Conservation (phyloP, 495 filamentous ascomycete species). For the Penicillium herquei region DNA sequence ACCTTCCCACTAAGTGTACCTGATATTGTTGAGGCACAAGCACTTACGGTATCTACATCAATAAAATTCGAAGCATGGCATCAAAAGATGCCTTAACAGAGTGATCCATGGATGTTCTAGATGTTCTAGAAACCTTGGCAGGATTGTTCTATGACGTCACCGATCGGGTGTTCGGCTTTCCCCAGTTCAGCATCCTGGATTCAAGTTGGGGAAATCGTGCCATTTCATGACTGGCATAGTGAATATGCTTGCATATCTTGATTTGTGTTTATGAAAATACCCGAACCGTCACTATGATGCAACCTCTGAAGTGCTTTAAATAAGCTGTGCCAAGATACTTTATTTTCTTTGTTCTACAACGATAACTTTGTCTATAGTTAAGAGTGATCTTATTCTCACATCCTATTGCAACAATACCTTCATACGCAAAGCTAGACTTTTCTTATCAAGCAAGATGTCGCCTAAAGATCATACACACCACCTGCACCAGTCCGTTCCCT, state of each 20-base stretch:
- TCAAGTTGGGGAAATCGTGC: too few species aligned
- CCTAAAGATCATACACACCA: not conserved
- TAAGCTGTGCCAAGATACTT: not conserved
- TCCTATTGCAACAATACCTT: not conserved
- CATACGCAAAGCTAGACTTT: not conserved
- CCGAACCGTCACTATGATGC: conserved; percentile 11
- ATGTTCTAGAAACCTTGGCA: too few species aligned
- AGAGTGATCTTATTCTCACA: not conserved
- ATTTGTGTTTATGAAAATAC: not conserved
- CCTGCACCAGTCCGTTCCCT: conserved; percentile 2
- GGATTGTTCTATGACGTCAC: too few species aligned
- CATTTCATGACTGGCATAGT: too few species aligned
- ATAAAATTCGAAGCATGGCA: too few species aligned
- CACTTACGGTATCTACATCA: too few species aligned
- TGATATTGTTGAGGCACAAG: too few species aligned
- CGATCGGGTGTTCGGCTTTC: too few species aligned
- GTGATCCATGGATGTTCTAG: too few species aligned
- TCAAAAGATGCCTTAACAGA: too few species aligned
- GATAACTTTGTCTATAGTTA: not conserved
- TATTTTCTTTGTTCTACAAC: not conserved
- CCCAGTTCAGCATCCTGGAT: too few species aligned
- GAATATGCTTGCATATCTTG: not conserved
- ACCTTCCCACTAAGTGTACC: too few species aligned
- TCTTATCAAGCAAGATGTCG: not conserved
- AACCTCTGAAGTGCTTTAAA: not conserved